Base-by-base conservation (phyloP, 768 basidiomycete genomes). In the Lactifluus hygrophoroides region DNA sequence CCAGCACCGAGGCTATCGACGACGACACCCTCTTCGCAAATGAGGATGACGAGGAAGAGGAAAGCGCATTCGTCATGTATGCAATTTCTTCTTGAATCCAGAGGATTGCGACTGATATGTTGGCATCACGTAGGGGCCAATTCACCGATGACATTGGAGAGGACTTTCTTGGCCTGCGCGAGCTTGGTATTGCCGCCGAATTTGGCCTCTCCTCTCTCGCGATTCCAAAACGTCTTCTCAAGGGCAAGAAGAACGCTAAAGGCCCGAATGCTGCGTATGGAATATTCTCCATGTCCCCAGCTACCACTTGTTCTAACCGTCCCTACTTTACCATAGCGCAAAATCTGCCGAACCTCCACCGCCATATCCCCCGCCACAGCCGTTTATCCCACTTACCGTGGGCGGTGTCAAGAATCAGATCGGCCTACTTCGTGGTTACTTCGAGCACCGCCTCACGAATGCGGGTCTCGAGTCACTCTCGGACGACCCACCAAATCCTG, bases 131-230 rank as follows among this genome's bases (percentile, higher is more conserved):
- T 66, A 88, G 86, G 67, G 93, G 93, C 52, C 87, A 90, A 66
- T 93, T 95, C 69, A 86, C 90, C 0, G 90, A 92, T 51, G 77
- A 84, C 16, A 78, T 94, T 16, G 94, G 93, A 32, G 93, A 94
- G 65, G 94, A 98, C 70, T 95, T 94, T 73, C 80, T 97, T 13
- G 94, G 94, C 11, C 77, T 97, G 27, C 80, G 83, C 50, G 92
- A 89, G 67, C 74, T 93, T 44, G 94, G 94, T 30, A 90, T 96
- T 51, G 93, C 91, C 21, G 80, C 80, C 43, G 94, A 96, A 67
- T 77, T 88, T 50, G 90, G 90, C 14, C 74, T 95, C 60, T 80
- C 85, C 16, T 86, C 80, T 63, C 78, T 97, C 53, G 80, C 77
- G 17, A 80, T 95, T 35, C 94, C 94, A 10, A 86, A 85, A 71